These are phyloP conservation scores for Ocimum tenuiflorum DNA, from an alignment of 257 asterid species.

Conservation along the genomic window DNA sequence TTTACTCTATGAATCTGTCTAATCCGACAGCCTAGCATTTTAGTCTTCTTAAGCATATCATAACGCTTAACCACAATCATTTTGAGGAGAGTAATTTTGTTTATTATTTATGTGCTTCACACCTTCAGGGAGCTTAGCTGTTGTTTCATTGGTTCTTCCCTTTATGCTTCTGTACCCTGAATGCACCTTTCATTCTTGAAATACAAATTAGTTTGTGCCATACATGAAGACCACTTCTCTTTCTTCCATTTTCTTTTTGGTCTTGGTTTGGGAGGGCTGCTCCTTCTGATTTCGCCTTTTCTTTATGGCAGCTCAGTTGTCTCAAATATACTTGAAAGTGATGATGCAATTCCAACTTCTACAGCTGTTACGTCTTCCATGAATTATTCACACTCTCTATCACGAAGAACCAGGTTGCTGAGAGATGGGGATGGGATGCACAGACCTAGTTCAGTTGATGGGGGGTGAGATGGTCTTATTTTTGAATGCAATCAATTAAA, in stretches of 20 bases:
- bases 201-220: background rate
- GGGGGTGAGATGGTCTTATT: constrained; percentile 52
- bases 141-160: background rate
- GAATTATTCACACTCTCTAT: constrained; percentile 62
- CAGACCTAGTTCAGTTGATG: constrained; percentile 67
- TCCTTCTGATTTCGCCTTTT: constrained; percentile 21
- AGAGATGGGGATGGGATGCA: constrained; percentile 71
- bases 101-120: constrained; percentile 8
- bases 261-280: constrained; percentile 15
- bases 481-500: constrained; percentile 6
- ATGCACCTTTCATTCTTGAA: constrained; percentile 1
- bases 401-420: constrained; percentile 85
- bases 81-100: background rate
- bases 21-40: background rate
- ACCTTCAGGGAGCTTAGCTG: constrained; percentile 1
- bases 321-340: constrained; percentile 56
- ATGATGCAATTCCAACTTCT: constrained; percentile 67
- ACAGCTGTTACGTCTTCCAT: constrained; percentile 47
- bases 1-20: constrained; percentile 7
- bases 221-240: background rate
- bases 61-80: constrained; percentile 1
- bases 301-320: constrained; percentile 67
- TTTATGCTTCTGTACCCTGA: constrained; percentile 14
- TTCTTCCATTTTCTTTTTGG: background rate
- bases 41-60: constrained; percentile 11